Evolutionary conservation across 352 stramenopile genomes (phyloP), one percentile per base, ranked within the genome.

Genomic region (Phytophthora pini): DNA sequence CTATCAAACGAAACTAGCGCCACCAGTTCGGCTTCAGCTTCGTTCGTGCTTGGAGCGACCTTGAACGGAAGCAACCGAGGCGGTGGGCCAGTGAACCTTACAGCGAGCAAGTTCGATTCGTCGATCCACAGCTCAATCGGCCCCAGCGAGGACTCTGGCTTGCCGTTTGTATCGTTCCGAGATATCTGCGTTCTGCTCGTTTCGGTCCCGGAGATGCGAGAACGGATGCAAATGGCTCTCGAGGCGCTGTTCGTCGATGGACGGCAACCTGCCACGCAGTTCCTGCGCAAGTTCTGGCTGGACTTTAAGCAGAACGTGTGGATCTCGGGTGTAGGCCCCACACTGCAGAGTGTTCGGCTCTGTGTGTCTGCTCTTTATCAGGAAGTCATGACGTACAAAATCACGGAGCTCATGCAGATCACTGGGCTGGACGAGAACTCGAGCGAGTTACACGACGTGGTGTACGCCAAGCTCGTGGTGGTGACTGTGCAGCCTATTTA

Each of bases 171-270:
- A n/a, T 80, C 78, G 13, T 89, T 87, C 56, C 70, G 63, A 49
- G 56, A 78, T 45, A 76, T 81, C n/a, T 89, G 80, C 55, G 63
- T 72, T 1, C 56, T 82, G 15, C 46, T 84, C 5, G 61, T 69
- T 8, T 68, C 68, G 0, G 72, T 89, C 1, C 41, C 65, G 4
- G 40, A 68, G 2, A 47, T 58, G 6, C 55, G 38, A 0, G 76
- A 82, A 24, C 76, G 80, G 13, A 45, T 86, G 8, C 38, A 83
- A 39, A 76, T 86, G 34, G 67, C 69, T 3, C 63, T 87, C 1
- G 80, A 89, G 45, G 68, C 68, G n/a, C 49, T 87, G 24, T 80
- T 87, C 17, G 68, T 72, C 0, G 74, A 87, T 49, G 78, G 83
- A 2, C 64, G 62, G 4, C 74, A 84, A 47, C 56, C 51, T 0